These are phyloP conservation scores for Gentiana macrophylla DNA, from an alignment of 257 asterid species.

Conservation along the genomic window DNA sequence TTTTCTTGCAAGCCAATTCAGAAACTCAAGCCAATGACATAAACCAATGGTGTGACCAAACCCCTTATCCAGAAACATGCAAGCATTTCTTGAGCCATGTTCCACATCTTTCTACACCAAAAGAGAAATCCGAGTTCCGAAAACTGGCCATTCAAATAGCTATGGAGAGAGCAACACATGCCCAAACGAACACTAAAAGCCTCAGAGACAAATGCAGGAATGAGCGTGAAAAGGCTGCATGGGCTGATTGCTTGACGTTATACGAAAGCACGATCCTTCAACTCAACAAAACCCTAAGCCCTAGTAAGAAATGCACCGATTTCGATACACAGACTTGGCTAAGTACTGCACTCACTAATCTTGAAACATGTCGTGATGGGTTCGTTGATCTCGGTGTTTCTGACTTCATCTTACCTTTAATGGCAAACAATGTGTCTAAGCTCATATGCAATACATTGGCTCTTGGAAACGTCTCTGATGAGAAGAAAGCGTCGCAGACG, in stretches of 20 bases:
- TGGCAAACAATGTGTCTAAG: conserved; percentile 35
- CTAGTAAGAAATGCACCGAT: conserved; percentile 29
- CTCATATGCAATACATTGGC: conserved; percentile 40
- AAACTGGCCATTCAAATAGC: conserved; percentile 40
- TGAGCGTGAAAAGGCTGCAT: conserved; percentile 47
- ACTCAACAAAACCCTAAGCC: conserved; percentile 46
- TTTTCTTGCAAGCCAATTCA: conserved; percentile 8
- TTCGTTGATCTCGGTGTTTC: conserved; percentile 36
- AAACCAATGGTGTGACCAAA: conserved; percentile 51
- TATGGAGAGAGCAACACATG: conserved; percentile 33
- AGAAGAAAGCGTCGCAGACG: not conserved
- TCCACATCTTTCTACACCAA: conserved; percentile 15
- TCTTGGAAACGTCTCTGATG: conserved; percentile 7
- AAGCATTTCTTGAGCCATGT: conserved; percentile 31
- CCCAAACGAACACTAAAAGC: conserved; percentile 24
- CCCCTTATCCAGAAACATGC: conserved; percentile 66
- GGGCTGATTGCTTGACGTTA: conserved; percentile 62
- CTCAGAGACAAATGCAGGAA: conserved; percentile 40
- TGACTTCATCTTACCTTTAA: conserved; percentile 25
- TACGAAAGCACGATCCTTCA: conserved; percentile 34
- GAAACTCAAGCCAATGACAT: conserved; percentile 10
- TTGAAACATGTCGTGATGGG: conserved; percentile 57
- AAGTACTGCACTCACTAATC: conserved; percentile 57
- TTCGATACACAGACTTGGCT: conserved; percentile 56
- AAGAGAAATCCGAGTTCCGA: conserved; percentile 30